Percentiles rank a stretch among this genome's conserved stretches.
Conservation (phyloP, 1,284 basidiomycete genomes). For the Mycosarcoma maydis region DNA sequence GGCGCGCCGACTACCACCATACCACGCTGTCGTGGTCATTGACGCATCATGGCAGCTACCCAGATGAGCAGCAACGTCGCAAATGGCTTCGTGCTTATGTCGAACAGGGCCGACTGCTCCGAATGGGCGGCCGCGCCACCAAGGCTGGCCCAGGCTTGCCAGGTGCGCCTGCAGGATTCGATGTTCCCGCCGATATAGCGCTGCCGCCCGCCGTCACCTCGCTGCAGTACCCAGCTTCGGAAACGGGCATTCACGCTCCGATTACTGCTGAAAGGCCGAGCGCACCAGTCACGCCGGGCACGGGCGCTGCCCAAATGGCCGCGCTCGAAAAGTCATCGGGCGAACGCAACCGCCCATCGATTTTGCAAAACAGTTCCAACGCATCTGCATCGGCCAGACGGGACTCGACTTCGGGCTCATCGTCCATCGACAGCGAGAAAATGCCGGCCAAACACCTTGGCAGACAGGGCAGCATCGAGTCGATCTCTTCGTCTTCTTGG, state of each 20-base stretch:
- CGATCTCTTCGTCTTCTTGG: constrained; percentile 46
- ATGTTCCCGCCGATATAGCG: constrained; percentile 39
- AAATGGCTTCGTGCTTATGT: constrained; percentile 65
- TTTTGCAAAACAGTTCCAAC: constrained; percentile 27
- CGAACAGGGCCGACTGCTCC: constrained; percentile 59
- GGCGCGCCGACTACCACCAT: constrained; percentile 63
- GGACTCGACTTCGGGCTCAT: constrained; percentile 5
- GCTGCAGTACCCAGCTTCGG: constrained; percentile 20
- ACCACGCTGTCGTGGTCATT: constrained; percentile 55
- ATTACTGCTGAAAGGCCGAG: constrained; percentile 34
- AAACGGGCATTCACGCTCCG: constrained; percentile 26
- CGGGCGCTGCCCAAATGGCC: constrained; percentile 37
- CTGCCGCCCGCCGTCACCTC: constrained; percentile 45
- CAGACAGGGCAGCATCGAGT: constrained; percentile 27
- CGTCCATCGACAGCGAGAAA: neutral
- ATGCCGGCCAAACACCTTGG: neutral
- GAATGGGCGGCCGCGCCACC: constrained; percentile 42
- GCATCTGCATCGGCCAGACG: constrained; percentile 2
- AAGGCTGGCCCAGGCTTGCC: constrained; percentile 12
- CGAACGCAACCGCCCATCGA: constrained; percentile 21
- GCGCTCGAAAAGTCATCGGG: constrained; percentile 42
- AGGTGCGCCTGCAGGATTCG: constrained; percentile 12
- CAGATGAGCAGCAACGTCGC: constrained; percentile 50
- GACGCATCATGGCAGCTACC: constrained; percentile 57
- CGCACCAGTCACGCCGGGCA: constrained; percentile 34